Conservation (phyloP, 306 rosid genomes). For the Canavalia gladiata region DNA sequence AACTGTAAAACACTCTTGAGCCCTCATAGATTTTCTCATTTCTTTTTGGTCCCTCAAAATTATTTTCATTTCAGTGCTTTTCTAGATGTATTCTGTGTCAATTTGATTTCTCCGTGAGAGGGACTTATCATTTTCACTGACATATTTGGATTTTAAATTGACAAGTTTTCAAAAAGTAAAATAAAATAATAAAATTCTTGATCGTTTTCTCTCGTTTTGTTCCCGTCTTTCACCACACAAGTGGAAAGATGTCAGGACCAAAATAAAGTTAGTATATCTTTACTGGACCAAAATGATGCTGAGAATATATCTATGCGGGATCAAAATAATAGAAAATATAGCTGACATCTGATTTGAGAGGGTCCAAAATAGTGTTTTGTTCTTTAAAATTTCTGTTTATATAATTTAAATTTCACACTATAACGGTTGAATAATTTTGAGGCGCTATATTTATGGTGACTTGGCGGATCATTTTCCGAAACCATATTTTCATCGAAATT, state of each 20-base stretch:
- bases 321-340: neutral
- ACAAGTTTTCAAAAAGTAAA: too few species aligned
- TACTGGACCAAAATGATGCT: neutral
- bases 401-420: neutral
- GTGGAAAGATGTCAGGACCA: too few species aligned
- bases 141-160: too few species aligned
- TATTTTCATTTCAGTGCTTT: neutral
- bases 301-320: neutral
- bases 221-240: too few species aligned
- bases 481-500: conserved; percentile 17
- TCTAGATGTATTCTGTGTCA: too few species aligned
- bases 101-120: too few species aligned
- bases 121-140: too few species aligned
- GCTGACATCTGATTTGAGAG: conserved; percentile 7
- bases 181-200: too few species aligned
- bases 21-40: conserved; percentile 7
- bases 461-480: conserved; percentile 10
- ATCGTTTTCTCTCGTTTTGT: too few species aligned
- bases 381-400: neutral
- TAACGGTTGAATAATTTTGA: conserved; percentile 7
- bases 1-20: conserved; percentile 5
- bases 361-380: conserved; percentile 7
- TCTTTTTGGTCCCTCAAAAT: conserved; percentile 5
- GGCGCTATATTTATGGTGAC: conserved; percentile 1
- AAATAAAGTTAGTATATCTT: too few species aligned